Base-by-base conservation (phyloP, 2,329 filamentous ascomycete species). In the Coniella lustricola region DNA sequence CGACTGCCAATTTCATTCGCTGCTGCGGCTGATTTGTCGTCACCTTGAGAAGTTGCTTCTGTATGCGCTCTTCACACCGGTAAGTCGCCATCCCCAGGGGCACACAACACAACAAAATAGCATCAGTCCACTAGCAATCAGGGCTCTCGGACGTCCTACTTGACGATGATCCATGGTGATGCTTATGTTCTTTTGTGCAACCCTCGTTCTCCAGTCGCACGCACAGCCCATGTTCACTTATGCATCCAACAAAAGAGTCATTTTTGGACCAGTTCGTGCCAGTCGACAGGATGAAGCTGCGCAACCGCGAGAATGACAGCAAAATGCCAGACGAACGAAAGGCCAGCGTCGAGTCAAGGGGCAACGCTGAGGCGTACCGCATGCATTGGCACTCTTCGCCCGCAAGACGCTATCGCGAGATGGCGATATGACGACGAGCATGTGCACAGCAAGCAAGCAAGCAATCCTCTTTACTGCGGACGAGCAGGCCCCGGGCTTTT, bases 251-350 rank as follows among this genome's bases (percentile, higher is more conserved):
- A 25, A 16, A n/a, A 29, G 4, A 35, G 12, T 17, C 16, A 3
- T 42, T 16, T 22, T 18, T 21, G 22, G 20, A 22, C 12, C 29
- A 21, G 18, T 18, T 21, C 18, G 40, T 33, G 31, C 31, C 33
- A 14, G 39, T 29, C 35, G 46, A 41, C 32, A 49, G 49, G 49
- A 45, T 51, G 49, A 44, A 18, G 22, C 37, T 40, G 25, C 44
- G 40, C 32, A 37, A 43, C 48, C 48, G 51, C 48, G 10, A 53
- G 44, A 35, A 35, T 50, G 50, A 52, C 50, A 47, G 44, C 50
- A 46, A n/a, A 44, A 20, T 34, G 16, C 29, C 31, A 36, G 13
- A 9, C 37, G 37, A 22, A 25, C 18, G 37, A 39, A 18, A n/a
- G n/a, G n/a, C n/a, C n/a, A n/a, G n/a, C n/a, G n/a, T n/a, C n/a